These are phyloP conservation scores for Irpex lacteus DNA, from an alignment of 1,284 basidiomycete genomes.

Conservation along the genomic window DNA sequence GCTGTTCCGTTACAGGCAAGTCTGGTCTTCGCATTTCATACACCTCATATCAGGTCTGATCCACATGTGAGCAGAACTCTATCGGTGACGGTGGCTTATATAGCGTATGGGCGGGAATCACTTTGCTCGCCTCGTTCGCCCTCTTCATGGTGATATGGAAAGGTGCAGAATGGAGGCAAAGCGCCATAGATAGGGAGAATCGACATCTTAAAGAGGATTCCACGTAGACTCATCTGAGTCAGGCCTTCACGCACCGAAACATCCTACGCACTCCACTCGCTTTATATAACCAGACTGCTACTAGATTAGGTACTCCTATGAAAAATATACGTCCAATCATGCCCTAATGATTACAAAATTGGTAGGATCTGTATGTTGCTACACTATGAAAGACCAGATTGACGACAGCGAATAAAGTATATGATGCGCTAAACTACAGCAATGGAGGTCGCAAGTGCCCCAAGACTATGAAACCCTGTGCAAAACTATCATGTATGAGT, in stretches of 20 bases:
- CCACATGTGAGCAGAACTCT: conserved; percentile 31
- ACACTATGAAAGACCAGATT: background rate
- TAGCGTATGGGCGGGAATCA: conserved; percentile 65
- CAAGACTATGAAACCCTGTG: background rate
- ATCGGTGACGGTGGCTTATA: conserved; percentile 75
- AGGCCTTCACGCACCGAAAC: too few relatives aligned
- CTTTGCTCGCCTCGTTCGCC: conserved; percentile 51
- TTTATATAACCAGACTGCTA: background rate
- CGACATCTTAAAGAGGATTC: background rate
- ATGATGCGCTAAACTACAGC: background rate
- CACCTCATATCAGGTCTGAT: background rate
- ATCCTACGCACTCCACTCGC: too few relatives aligned
- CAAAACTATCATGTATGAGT: background rate
- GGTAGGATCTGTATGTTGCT: background rate
- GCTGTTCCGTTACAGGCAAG: conserved; percentile 64
- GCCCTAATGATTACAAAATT: background rate
- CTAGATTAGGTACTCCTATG: background rate
- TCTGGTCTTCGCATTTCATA: background rate
- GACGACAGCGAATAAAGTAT: background rate
- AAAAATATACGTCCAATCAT: background rate
- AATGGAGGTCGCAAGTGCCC: background rate
- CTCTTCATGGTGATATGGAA: conserved; percentile 50
- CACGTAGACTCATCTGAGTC: too few relatives aligned
- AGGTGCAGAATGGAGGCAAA: conserved; percentile 40
- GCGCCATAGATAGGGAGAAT: conserved; percentile 29